Percentiles rank a stretch among this genome's conserved stretches.
These are phyloP conservation scores for Yamadazyma songkhlaensis DNA, from an alignment of 1,139 yeast species.

Conservation along the genomic window DNA sequence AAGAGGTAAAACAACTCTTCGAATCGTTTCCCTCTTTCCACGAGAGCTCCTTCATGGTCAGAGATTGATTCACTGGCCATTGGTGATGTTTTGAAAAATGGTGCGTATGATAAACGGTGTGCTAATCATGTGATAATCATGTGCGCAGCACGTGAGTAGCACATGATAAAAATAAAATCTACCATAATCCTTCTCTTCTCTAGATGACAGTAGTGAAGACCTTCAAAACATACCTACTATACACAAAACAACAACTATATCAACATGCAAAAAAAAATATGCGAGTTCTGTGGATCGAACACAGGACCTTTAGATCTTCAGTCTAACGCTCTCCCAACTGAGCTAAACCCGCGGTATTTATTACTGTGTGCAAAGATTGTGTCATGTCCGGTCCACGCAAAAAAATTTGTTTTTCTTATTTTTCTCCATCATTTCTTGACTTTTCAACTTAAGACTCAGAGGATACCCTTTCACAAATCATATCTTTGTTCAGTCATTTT, in stretches of 20 bases:
- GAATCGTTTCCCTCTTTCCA: conserved; percentile 10
- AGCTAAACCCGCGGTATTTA: conserved; percentile 60
- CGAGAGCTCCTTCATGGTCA: conserved; percentile 2
- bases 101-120: conserved; percentile 6
- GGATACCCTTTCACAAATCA: too few relatives aligned
- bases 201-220: too few relatives aligned
- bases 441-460: too few relatives aligned
- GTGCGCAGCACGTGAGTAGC: neutral
- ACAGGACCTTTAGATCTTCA: conserved; percentile 93
- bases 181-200: too few relatives aligned
- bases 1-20: conserved; percentile 13
- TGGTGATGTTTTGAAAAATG: neutral
- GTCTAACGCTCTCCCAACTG: conserved; percentile 92
- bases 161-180: too few relatives aligned
- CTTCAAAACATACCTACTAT: too few relatives aligned
- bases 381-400: neutral
- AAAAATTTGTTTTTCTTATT: too few relatives aligned
- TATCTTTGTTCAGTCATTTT: too few relatives aligned
- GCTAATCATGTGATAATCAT: conserved; percentile 4
- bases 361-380: neutral
- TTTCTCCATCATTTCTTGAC: too few relatives aligned
- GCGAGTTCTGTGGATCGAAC: conserved; percentile 94
- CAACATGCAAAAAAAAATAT: conserved; percentile 29
- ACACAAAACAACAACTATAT: too few relatives aligned
- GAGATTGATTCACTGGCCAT: neutral